Base-by-base conservation (phyloP, 768 basidiomycete genomes). In the Auricularia heimuer region DNA sequence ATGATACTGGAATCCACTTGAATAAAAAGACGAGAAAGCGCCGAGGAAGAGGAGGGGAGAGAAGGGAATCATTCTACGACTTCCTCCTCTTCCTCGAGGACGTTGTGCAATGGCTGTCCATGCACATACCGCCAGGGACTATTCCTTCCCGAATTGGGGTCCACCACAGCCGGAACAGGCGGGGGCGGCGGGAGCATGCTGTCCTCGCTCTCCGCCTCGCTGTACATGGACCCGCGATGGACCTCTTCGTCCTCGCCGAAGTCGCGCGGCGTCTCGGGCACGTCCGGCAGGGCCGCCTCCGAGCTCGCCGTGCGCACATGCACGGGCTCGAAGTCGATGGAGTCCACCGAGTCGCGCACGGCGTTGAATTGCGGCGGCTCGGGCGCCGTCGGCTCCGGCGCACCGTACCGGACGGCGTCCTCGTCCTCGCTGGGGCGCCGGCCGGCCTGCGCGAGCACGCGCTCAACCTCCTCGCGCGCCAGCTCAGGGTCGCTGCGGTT, bases 71-170 rank as follows among this genome's bases (percentile, higher is more conserved):
- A 18, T 60, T 24, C 56, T 60, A 60, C 56, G 56, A n/a, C 29
- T 69, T 90, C 87, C 67, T 91, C 89, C 65, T 89, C 87, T 70
- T 92, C 90, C 73, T 92, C 92, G 61, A 92, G 29, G 51, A 94
- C 92, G 67, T 93, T 93, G 68, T 92, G 89, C 70, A 94, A 79
- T 35, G 92, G 92, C 7, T 89, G 89, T 33, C 92, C 92, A 70
- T 94, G 92, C 14, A 90, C 73, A 71, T 94, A 94, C 54, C 90
- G 83, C 7, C 74, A 83, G 11, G 89, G 89, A 69, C 86, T 89
- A 21, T 75, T 77, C n/a, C 83, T 79, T 3, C 85, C 61, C 85
- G 7, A 78, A 74, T 62, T 45, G 10, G 65, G 65, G 36, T 65
- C 67, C 51, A 64, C 37, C n/a, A 73, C 65, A 21, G 69, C 65